Conservation (phyloP, 2,329 filamentous ascomycete species). For the Neofusicoccum ribis region DNA sequence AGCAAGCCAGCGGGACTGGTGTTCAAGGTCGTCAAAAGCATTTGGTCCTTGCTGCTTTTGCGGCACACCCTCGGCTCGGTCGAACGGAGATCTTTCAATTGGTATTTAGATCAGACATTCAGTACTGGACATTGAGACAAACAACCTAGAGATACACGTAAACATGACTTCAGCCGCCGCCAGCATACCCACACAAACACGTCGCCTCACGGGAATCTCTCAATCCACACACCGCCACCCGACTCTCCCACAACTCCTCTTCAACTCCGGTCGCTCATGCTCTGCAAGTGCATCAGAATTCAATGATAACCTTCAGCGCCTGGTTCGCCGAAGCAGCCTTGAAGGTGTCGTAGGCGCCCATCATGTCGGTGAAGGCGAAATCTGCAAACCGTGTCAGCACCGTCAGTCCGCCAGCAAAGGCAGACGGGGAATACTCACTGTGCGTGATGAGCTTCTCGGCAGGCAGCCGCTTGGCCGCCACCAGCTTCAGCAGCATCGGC, state of each 20-base stretch:
- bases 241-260: not conserved
- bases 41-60: too few relatives aligned
- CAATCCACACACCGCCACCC: not conserved
- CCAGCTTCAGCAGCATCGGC: slow-evolving; percentile 52
- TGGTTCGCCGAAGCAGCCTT: slow-evolving; percentile 43
- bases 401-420: too few relatives aligned
- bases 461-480: slow-evolving; percentile 44
- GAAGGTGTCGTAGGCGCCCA: slow-evolving; percentile 49
- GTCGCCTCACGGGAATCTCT: not conserved
- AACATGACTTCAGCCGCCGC: too few relatives aligned
- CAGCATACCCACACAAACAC: not conserved
- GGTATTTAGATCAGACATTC: too few relatives aligned
- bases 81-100: too few relatives aligned
- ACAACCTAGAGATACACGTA: too few relatives aligned
- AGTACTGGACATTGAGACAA: too few relatives aligned
- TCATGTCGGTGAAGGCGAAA: slow-evolving; percentile 46
- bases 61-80: too few relatives aligned
- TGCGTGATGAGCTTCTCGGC: slow-evolving; percentile 50
- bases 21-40: too few relatives aligned
- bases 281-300: slow-evolving; percentile 24
- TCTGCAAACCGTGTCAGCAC: slow-evolving; percentile 9
- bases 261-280: not conserved
- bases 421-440: not conserved
- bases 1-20: too few relatives aligned
- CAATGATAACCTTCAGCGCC: slow-evolving; percentile 49